Percentiles rank a stretch among this genome's conserved stretches.
Conservation (phyloP, 441 rosid genomes). For the Populus tomentosa region DNA sequence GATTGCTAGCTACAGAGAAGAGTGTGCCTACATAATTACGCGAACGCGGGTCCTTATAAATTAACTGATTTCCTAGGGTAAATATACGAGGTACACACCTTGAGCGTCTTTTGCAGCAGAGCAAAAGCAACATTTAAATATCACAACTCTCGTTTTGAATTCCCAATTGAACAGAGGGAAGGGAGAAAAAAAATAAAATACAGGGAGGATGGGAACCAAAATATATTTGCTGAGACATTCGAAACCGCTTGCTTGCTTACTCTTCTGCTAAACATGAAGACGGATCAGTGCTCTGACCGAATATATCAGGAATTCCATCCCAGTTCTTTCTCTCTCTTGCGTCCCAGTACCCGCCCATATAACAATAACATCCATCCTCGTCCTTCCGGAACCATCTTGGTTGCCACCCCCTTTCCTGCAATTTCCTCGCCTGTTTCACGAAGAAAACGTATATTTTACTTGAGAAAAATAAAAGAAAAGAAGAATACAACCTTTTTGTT, state of each 20-base stretch:
- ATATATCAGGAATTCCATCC: constrained; percentile 65
- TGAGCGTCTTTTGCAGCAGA: background rate
- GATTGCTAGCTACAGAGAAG: too few species aligned
- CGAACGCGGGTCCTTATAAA: too few species aligned
- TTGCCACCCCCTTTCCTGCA: constrained; percentile 98
- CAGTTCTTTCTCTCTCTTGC: constrained; percentile 65
- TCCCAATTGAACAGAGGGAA: background rate
- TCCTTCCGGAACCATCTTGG: constrained; percentile 87
- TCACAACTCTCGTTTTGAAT: too few species aligned
- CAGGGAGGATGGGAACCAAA: background rate
- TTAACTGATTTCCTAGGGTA: background rate
- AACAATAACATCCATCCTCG: constrained; percentile 79
- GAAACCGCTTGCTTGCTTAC: too few species aligned
- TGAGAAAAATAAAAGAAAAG: background rate
- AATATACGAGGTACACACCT: background rate
- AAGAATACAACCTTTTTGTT: background rate
- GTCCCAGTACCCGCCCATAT: constrained; percentile 89
- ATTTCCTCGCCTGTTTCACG: constrained; percentile 68
- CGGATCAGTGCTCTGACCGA: constrained; percentile 51
- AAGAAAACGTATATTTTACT: background rate
- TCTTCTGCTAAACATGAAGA: constrained; percentile 29
- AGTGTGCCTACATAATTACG: too few species aligned
- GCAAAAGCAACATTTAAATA: background rate
- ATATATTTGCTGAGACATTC: too few species aligned
- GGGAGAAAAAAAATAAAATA: background rate